Percentiles rank a stretch among this genome's conserved stretches.
Conservation (phyloP, 2,329 filamentous ascomycete species). For the Botrytis hyacinthi region DNA sequence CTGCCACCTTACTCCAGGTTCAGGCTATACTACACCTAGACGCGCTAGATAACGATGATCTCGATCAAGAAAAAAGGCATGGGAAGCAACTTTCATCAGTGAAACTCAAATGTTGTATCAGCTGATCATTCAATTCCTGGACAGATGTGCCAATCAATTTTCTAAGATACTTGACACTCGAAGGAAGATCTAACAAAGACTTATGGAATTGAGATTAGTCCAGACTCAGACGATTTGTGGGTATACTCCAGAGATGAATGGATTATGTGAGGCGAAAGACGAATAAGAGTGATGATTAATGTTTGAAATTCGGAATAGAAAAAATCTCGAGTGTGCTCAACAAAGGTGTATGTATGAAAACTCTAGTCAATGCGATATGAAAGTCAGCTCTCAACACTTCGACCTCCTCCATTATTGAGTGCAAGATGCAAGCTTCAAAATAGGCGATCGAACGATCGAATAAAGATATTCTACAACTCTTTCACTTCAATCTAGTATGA, state of each 20-base stretch:
- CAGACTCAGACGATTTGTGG: background rate
- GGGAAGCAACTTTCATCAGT: background rate
- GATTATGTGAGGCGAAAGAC: background rate
- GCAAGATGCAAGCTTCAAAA: background rate
- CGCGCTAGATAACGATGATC: background rate
- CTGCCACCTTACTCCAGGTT: background rate
- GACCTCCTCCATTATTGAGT: background rate
- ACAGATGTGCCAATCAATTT: background rate
- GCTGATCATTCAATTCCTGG: background rate
- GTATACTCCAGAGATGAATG: background rate
- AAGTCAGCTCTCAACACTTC: background rate
- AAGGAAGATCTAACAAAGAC: background rate
- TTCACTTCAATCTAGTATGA: background rate
- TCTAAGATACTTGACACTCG: background rate
- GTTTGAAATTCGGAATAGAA: background rate
- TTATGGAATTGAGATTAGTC: background rate
- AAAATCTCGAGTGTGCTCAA: background rate
- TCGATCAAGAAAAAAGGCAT: background rate
- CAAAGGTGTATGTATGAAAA: background rate
- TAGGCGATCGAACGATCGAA: background rate
- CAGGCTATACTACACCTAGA: background rate
- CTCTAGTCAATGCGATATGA: background rate
- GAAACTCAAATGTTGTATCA: background rate
- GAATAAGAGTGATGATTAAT: background rate
- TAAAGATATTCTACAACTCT: background rate